phyloP scores from a whole-genome alignment of 2,329 filamentous ascomycete genomes.

The Verticillium albo-atrum region DNA sequence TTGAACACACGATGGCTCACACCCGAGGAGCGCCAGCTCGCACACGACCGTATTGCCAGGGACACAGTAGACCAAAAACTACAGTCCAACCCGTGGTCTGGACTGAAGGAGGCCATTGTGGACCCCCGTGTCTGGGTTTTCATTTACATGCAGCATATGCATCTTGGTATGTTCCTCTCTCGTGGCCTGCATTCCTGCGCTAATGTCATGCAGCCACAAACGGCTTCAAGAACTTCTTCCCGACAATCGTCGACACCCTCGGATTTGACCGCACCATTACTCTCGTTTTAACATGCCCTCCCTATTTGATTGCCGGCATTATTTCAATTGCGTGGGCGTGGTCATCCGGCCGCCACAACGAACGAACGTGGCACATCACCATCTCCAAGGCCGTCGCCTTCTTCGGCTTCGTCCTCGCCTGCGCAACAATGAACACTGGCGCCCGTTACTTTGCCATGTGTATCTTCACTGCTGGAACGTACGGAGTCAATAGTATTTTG shows the following conservation, averaged over 20 bases:
- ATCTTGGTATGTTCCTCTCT: conserved; percentile 31
- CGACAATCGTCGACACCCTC: conserved; percentile 27
- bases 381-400: conserved; percentile 6
- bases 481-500: conserved; percentile 24
- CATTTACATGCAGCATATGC: conserved; percentile 42
- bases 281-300: conserved; percentile 38
- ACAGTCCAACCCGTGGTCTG: conserved; percentile 29
- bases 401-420: conserved; percentile 8
- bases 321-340: conserved; percentile 28
- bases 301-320: conserved; percentile 33
- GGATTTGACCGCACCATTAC: conserved; percentile 35
- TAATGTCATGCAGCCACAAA: conserved; percentile 34
- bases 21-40: conserved; percentile 31
- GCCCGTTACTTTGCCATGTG: conserved; percentile 15
- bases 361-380: conserved; percentile 11
- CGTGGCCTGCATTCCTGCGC: conserved; percentile 31
- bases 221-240: conserved; percentile 38
- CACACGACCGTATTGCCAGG: conserved; percentile 30
- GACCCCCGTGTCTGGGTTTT: conserved; percentile 42
- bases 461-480: conserved; percentile 28
- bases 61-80: conserved; percentile 20
- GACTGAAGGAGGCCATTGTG: conserved; percentile 33
- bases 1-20: conserved; percentile 30
- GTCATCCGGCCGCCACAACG: conserved; percentile 6
- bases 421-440: conserved; percentile 2